Percentiles rank a stretch among this genome's conserved stretches.
These are phyloP conservation scores for Alternaria tenuissima DNA, from an alignment of 2,329 filamentous ascomycete genomes.

Conservation along the genomic window DNA sequence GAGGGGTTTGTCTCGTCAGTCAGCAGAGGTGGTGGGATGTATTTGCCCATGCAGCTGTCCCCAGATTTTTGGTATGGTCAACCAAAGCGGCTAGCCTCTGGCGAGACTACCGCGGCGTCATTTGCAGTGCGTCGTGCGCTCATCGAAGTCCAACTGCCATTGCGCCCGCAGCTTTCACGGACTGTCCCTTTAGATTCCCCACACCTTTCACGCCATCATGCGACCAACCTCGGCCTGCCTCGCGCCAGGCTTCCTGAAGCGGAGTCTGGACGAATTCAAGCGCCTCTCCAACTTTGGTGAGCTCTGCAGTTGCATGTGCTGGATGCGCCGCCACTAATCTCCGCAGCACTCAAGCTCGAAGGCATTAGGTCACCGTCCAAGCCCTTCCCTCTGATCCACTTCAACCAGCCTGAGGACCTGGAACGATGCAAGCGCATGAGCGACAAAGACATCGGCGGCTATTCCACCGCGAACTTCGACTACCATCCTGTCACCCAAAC, in stretches of 20 bases:
- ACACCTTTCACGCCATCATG: slow-evolving; percentile 36
- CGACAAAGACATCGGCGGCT: slow-evolving; percentile 86
- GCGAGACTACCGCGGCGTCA: slow-evolving; percentile 28
- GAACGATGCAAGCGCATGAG: slow-evolving; percentile 76
- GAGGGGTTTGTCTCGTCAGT: slow-evolving; percentile 1
- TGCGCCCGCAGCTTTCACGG: slow-evolving; percentile 10
- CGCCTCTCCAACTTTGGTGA: slow-evolving; percentile 64
- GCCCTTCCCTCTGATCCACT: slow-evolving; percentile 71
- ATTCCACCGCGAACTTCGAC: slow-evolving; percentile 77
- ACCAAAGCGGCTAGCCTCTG: slow-evolving; percentile 30
- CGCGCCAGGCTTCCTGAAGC: slow-evolving; percentile 62
- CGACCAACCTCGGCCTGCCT: slow-evolving; percentile 47
- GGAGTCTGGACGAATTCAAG: slow-evolving; percentile 67
- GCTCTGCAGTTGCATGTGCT: slow-evolving; percentile 31
- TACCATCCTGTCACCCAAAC: slow-evolving; percentile 60
- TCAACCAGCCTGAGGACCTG: slow-evolving; percentile 60
- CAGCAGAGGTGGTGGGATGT: slow-evolving; percentile 8
- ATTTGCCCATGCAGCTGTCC: slow-evolving; percentile 11
- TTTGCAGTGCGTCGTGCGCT: slow-evolving; percentile 18
- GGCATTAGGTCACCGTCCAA: slow-evolving; percentile 70
- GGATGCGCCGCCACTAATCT: slow-evolving; percentile 40
- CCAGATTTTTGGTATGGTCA: slow-evolving; percentile 28
- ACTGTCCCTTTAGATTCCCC: neutral
- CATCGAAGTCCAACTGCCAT: slow-evolving; percentile 14
- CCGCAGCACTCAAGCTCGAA: slow-evolving; percentile 72